Percentiles rank a stretch among this genome's conserved stretches.
phyloP scores from a whole-genome alignment of 345 rosid genomes.

The Angophora floribunda region DNA sequence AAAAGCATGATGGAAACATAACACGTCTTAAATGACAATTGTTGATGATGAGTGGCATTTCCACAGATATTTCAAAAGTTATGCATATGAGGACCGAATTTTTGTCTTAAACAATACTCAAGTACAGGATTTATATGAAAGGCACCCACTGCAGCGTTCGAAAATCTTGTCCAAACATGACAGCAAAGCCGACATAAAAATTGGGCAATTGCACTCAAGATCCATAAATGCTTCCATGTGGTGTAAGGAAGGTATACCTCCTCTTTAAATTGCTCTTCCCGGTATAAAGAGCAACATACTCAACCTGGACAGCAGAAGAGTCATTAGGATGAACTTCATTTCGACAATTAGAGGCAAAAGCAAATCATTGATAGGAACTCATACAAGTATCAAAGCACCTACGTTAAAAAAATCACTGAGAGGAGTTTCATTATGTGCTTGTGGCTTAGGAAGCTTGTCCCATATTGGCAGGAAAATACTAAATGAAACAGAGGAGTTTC shows the following conservation, averaged over 20 bases:
- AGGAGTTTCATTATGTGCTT: slow-evolving; percentile 62
- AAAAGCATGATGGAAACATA: neutral
- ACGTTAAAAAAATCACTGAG: slow-evolving; percentile 83
- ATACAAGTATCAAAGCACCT: slow-evolving; percentile 4
- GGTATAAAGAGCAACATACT: slow-evolving; percentile 87
- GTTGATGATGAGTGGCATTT: neutral
- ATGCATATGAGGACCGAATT: neutral
- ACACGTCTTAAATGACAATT: neutral
- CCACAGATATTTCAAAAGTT: neutral
- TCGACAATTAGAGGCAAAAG: neutral
- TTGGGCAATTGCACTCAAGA: neutral
- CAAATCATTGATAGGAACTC: neutral
- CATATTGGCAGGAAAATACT: slow-evolving; percentile 49
- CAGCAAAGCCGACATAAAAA: neutral
- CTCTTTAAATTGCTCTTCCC: slow-evolving; percentile 90
- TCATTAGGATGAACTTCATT: neutral
- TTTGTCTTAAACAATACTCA: neutral
- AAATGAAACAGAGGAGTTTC: too few species aligned
- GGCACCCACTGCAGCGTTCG: neutral
- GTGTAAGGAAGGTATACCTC: slow-evolving; percentile 37
- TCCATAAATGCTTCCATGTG: neutral
- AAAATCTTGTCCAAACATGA: neutral
- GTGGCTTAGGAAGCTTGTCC: slow-evolving; percentile 74
- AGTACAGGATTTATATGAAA: neutral
- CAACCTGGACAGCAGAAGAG: slow-evolving; percentile 46